These are phyloP conservation scores for Bacidia rubella DNA, from an alignment of 495 filamentous ascomycete genomes.

Conservation along the genomic window DNA sequence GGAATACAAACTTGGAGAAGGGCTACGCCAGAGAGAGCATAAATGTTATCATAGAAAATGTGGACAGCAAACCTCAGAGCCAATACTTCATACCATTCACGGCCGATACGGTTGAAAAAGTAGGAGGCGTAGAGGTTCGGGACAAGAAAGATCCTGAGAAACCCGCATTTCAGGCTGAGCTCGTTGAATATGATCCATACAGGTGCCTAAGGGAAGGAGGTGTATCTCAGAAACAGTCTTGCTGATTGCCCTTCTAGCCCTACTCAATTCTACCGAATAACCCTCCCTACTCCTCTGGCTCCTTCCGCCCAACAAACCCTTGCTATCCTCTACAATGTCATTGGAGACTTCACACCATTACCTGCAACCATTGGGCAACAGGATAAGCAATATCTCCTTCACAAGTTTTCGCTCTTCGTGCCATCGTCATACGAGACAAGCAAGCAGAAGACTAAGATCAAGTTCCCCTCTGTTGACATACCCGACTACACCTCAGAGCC, in stretches of 20 bases:
- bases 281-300: conserved; percentile 57
- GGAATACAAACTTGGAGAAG: conserved; percentile 85
- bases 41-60: conserved; percentile 90
- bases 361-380: conserved; percentile 67
- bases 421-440: conserved; percentile 67
- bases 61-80: conserved; percentile 57
- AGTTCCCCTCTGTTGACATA: conserved; percentile 63
- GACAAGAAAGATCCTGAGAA: conserved; percentile 68
- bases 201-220: conserved; percentile 36
- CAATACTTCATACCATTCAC: conserved; percentile 86
- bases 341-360: conserved; percentile 61
- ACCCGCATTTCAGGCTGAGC: conserved; percentile 52
- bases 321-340: conserved; percentile 67
- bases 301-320: conserved; percentile 69
- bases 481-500: conserved; percentile 81
- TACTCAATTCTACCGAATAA: conserved; percentile 73
- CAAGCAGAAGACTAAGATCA: conserved; percentile 95
- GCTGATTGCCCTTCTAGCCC: conserved; percentile 32
- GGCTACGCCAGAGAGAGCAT: conserved; percentile 75
- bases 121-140: conserved; percentile 80
- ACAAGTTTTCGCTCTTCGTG: conserved; percentile 69
- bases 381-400: conserved; percentile 75
- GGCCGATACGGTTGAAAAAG: conserved; percentile 50
- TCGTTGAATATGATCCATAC: conserved; percentile 46
- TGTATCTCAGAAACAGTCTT: neutral